Evolutionary conservation across 805 yeast genomes (phyloP).

Genomic region (Kluyveromyces siamensis): DNA sequence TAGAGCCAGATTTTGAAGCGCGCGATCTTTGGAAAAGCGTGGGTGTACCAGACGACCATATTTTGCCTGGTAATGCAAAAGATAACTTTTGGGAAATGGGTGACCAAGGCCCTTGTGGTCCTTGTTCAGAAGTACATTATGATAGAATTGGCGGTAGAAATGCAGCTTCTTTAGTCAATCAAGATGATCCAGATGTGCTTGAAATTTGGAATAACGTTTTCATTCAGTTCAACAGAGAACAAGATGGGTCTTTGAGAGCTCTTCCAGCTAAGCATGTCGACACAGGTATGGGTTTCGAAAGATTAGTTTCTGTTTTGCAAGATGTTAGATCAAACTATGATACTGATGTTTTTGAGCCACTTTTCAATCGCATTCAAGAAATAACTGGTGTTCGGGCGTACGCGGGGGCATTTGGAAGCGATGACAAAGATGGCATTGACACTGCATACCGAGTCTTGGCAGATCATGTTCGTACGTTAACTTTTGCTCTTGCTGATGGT

Average conservation of each 20-base stretch:
- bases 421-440: conserved; percentile 89
- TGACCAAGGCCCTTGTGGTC: conserved; percentile 99
- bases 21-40: conserved; percentile 74
- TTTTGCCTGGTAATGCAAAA: conserved; percentile 78
- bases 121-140: conserved; percentile 95
- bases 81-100: conserved; percentile 99
- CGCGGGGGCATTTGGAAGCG: conserved; percentile 86
- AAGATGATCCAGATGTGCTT: conserved; percentile 95
- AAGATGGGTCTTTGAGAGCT: conserved; percentile 67
- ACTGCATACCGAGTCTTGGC: conserved; percentile 98
- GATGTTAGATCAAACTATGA: conserved; percentile 90
- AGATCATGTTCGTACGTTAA: conserved; percentile 95
- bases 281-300: conserved; percentile 98
- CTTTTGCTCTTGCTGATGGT: conserved; percentile 95
- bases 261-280: conserved; percentile 94
- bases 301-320: conserved; percentile 90
- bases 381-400: conserved; percentile 90
- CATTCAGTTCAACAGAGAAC: conserved; percentile 92
- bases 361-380: conserved; percentile 79
- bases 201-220: conserved; percentile 98
- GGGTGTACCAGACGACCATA: conserved; percentile 89
- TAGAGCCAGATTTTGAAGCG: conserved; percentile 92
- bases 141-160: conserved; percentile 98
- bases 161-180: conserved; percentile 81
- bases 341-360: conserved; percentile 91